Evolutionary conservation across 2,329 filamentous ascomycete genomes (phyloP).

Genomic region (Ophioceras dolichostomum): DNA sequence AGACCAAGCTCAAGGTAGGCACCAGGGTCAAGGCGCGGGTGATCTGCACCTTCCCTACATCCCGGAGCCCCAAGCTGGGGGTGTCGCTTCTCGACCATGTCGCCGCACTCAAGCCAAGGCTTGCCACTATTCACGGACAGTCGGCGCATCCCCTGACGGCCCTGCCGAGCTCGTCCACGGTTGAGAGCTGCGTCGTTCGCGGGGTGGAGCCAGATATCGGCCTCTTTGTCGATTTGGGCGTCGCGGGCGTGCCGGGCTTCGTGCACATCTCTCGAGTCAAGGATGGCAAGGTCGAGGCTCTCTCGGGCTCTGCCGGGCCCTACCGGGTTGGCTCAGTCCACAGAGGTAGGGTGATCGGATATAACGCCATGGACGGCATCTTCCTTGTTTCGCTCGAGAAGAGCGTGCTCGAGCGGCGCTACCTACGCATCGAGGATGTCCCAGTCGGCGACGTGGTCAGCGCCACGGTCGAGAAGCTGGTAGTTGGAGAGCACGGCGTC

Average conservation of each 20-base stretch:
- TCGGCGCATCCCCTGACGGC: constrained; percentile 34
- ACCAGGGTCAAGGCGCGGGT: constrained; percentile 77
- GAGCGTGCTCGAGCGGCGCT: constrained; percentile 73
- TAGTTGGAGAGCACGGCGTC: constrained; percentile 67
- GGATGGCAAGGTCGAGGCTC: constrained; percentile 75
- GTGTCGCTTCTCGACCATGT: constrained; percentile 84
- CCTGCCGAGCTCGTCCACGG: constrained; percentile 59
- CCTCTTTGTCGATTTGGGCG: constrained; percentile 63
- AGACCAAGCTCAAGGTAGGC: constrained; percentile 69
- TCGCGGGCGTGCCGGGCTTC: constrained; percentile 63
- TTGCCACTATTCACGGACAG: constrained; percentile 18
- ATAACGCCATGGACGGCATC: constrained; percentile 75
- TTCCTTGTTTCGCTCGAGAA: constrained; percentile 79
- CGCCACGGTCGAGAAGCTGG: constrained; percentile 72
- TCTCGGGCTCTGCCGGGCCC: constrained; percentile 64
- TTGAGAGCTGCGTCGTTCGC: constrained; percentile 67
- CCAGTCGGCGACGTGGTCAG: constrained; percentile 69
- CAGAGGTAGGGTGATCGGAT: constrained; percentile 70
- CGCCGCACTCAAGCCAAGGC: constrained; percentile 43
- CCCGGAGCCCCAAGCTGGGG: constrained; percentile 72
- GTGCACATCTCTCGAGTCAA: constrained; percentile 90
- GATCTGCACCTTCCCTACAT: constrained; percentile 73
- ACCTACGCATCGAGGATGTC: constrained; percentile 84
- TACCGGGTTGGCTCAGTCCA: constrained; percentile 72
- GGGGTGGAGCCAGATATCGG: constrained; percentile 73